Evolutionary conservation across 108 stramenopile species (phyloP), one percentile per base, ranked within the genome.

Genomic region (Mayamaea pseudoterrestris): DNA sequence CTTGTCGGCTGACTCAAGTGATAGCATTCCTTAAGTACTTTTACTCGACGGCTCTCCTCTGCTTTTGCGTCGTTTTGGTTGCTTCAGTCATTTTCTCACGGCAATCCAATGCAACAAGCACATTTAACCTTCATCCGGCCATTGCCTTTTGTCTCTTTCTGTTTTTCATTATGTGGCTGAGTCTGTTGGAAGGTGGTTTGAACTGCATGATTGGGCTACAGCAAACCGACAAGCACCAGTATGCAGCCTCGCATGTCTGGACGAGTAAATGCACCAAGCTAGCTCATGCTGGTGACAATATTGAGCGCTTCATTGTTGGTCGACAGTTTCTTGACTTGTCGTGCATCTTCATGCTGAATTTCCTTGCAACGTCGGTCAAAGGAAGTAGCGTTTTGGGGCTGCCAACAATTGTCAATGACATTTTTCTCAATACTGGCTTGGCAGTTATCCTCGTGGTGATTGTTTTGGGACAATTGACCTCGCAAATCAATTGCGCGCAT

Each of bases 141-240:
- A 59, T 69, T 3, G 60, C 68, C 7, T 51, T 76, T 20, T 26
- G 51, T 25, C 8, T 76, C 14, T 55, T 76, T 41, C 73, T 64
- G 57, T 40, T 57, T n/a, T 46, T 65, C 9, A 30, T 83, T 1
- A 21, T 68, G 2, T 78, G 73, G 73, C 60, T 83, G 24, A 69
- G 59, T 0, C 47, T 73, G 45, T 61, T 78, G 53, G 81, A 83
- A 51, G 81, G 76, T 30, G 76, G 71, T n/a, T 72, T 71, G 30
- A 63, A 51, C 36, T 60, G 47, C 29, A 57, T 78, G 30, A 69
- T 83, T 14, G 81, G 76, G 6, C 53, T 83, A 0, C 58, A 68
- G 23, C 70, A 73, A 0, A 62, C 74, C 24, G 47, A 66, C 30
- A 44, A 65, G 35, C 31, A 53, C 18, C 46, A 66, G 1, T 77